Conservation (phyloP, 2,329 filamentous ascomycete species). For the Myriosclerotinia curreyana region DNA sequence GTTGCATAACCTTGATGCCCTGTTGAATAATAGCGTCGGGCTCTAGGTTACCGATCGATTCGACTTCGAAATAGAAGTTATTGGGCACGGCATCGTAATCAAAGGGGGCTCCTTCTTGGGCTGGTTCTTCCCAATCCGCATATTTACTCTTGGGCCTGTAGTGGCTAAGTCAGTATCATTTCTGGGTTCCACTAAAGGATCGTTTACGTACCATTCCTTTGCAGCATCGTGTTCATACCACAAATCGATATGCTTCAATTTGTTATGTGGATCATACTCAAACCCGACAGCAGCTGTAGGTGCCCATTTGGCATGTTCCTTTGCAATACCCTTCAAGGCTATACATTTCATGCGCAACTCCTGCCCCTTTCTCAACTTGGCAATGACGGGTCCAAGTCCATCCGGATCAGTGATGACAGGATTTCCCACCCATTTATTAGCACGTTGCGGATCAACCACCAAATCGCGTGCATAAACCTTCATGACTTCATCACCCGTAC, state of each 20-base stretch:
- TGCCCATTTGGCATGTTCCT: slow-evolving; percentile 98
- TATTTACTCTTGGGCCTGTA: slow-evolving; percentile 77
- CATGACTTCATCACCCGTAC: slow-evolving; percentile 83
- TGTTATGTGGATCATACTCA: slow-evolving; percentile 98
- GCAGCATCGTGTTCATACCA: slow-evolving; percentile 88
- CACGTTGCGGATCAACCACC: slow-evolving; percentile 65
- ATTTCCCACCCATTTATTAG: slow-evolving; percentile 71
- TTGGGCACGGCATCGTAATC: slow-evolving; percentile 83
- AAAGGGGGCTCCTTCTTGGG: slow-evolving; percentile 80
- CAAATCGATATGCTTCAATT: slow-evolving; percentile 83
- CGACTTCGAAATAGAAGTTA: slow-evolving; percentile 91
- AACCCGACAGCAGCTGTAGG: slow-evolving; percentile 90
- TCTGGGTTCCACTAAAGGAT: slow-evolving; percentile 8
- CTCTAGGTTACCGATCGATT: slow-evolving; percentile 81
- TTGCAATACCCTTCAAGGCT: slow-evolving; percentile 97
- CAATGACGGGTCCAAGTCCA: slow-evolving; percentile 77
- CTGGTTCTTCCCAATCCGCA: slow-evolving; percentile 73
- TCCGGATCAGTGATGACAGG: slow-evolving; percentile 84
- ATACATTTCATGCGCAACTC: slow-evolving; percentile 88
- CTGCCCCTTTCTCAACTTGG: slow-evolving; percentile 85
- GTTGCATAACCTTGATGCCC: slow-evolving; percentile 83
- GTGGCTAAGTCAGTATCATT: slow-evolving; percentile 26
- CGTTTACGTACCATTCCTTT: slow-evolving; percentile 71
- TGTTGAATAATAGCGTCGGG: slow-evolving; percentile 86
- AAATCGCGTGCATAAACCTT: slow-evolving; percentile 91